Conservation (phyloP, 2,329 filamentous ascomycete genomes). For the Didymella exigua region DNA sequence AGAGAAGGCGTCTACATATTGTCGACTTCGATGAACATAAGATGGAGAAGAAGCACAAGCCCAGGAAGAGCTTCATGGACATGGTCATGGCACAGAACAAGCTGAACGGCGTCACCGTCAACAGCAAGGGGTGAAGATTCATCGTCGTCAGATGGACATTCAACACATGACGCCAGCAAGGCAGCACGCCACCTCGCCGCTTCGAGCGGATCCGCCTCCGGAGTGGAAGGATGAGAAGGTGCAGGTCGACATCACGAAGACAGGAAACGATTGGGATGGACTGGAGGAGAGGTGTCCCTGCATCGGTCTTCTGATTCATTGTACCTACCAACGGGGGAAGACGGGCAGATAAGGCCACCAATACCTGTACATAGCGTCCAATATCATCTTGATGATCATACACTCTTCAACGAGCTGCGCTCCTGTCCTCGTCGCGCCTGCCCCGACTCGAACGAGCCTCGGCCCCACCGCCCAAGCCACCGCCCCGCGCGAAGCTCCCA, state of each 20-base stretch:
- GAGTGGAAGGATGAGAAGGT: background rate
- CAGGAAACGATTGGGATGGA: constrained; percentile 49
- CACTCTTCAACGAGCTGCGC: too few species aligned
- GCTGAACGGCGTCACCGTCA: constrained; percentile 30
- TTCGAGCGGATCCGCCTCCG: background rate
- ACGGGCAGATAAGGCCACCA: background rate
- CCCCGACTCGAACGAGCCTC: background rate
- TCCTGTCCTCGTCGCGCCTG: background rate
- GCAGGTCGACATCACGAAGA: constrained; percentile 27
- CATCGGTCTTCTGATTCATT: constrained; percentile 11
- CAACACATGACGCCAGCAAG: background rate
- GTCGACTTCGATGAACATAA: constrained; percentile 23
- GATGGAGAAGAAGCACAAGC: constrained; percentile 36
- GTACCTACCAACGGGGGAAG: constrained; percentile 1
- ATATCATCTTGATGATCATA: constrained; percentile 1
- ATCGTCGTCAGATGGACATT: too few species aligned
- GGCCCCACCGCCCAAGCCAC: background rate
- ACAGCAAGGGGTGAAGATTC: constrained; percentile 31
- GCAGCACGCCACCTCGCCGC: background rate
- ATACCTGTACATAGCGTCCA: constrained; percentile 10
- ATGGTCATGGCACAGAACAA: constrained; percentile 36
- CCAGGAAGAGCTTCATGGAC: constrained; percentile 47
- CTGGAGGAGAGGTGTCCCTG: constrained; percentile 1
- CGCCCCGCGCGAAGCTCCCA: background rate
- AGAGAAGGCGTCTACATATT: constrained; percentile 35